Evolutionary conservation across 306 rosid genomes (phyloP), one percentile per base, ranked within the genome.

Genomic region (Pterocarpus santalinus): DNA sequence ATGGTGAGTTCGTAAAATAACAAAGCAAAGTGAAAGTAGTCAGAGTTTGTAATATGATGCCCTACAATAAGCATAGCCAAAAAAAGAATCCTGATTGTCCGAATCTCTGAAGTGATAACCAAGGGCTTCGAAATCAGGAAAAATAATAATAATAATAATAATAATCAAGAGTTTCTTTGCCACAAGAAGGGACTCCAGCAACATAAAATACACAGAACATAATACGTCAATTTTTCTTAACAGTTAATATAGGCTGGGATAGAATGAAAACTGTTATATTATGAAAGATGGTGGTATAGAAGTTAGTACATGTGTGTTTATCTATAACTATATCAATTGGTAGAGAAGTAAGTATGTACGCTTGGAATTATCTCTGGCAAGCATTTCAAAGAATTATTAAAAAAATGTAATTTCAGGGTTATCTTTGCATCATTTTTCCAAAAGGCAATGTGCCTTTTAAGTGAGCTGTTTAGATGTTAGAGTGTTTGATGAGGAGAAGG

Each of bases 31-130:
- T 12, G 56, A 53, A 33, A 39, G 10, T 69, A 16, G 16, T 65
- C 65, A 22, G 44, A 73, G 73, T 74, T 73, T 30, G 52, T 60
- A 39, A 43, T 13, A 43, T n/a, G 64, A 72, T 34, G 60, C 35
- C 70, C 47, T 4, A 32, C 17, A 69, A 49, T 38, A 74, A 67
- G 72, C 61, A 32, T 44, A 13, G 39, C 9, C 68, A 41, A 34
- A 53, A 52, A 5, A 51, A 43, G 30, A 28, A 41, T 14, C 44
- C 44, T n/a, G 13, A n/a, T 78, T 5, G 22, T 47, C 53, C 10
- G 53, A 47, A 5, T 4, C n/a, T 51, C 28, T 34, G 16, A 60
- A 61, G 79, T 38, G 11, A 64, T 49, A 5, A 35, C 22, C 14
- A 14, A 52, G 28, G 28, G 28, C 28, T 22, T 22, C 28, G 28